A percentile compares a stretch with the other conserved stretches of the same genome.
Conservation (phyloP, 345 rosid genomes). For the Corchorus olitorius region DNA sequence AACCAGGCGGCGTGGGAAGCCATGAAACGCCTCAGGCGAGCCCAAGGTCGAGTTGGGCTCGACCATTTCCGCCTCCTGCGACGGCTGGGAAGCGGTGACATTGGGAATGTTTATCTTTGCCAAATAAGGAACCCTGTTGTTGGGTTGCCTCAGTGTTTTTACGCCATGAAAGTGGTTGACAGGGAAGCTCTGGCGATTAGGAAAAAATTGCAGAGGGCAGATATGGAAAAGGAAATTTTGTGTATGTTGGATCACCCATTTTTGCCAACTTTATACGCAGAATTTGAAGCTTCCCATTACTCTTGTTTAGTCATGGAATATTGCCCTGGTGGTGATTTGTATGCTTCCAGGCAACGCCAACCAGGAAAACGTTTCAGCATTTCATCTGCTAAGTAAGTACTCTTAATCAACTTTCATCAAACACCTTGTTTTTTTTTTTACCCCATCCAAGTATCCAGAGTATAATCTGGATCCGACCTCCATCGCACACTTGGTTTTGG, state of each 20-base stretch:
- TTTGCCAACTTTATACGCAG: conserved; percentile 82
- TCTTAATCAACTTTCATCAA: too few relatives aligned
- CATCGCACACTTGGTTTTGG: too few relatives aligned
- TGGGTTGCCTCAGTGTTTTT: conserved; percentile 56
- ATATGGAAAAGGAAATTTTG: conserved; percentile 86
- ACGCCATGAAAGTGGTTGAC: conserved; percentile 96
- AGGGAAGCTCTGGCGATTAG: conserved; percentile 85
- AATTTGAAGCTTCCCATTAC: conserved; percentile 91
- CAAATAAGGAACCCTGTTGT: conserved; percentile 72
- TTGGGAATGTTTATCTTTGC: conserved; percentile 92
- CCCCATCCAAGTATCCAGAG: too few relatives aligned
- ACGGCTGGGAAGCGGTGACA: conserved; percentile 86
- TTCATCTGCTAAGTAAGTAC: conserved; percentile 72
- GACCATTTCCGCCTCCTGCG: conserved; percentile 80
- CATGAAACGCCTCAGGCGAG: conserved; percentile 55
- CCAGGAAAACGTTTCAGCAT: conserved; percentile 64
- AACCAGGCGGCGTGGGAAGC: conserved; percentile 91
- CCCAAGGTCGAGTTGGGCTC: conserved; percentile 71
- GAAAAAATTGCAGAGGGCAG: conserved; percentile 84
- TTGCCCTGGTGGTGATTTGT: conserved; percentile 90
- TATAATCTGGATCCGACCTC: too few relatives aligned
- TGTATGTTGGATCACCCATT: conserved; percentile 92
- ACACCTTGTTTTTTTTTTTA: too few relatives aligned
- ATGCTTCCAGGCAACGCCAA: conserved; percentile 76
- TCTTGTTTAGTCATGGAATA: conserved; percentile 92